These are phyloP conservation scores for Chaetomiaceae sp. DNA, from an alignment of 2,329 filamentous ascomycete genomes.

Conservation along the genomic window DNA sequence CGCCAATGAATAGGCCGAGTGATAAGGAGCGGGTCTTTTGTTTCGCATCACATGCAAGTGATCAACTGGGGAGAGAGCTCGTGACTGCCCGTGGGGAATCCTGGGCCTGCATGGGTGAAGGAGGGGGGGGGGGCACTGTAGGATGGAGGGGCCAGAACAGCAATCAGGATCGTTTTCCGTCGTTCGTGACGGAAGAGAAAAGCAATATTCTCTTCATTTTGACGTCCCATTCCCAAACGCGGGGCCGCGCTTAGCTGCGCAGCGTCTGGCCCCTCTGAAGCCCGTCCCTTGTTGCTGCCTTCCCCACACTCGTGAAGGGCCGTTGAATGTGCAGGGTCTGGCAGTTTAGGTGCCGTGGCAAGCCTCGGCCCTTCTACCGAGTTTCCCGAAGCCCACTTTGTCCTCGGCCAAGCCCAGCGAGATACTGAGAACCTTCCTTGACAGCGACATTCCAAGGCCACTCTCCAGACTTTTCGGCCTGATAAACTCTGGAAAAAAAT, in stretches of 20 bases:
- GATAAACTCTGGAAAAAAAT: neutral
- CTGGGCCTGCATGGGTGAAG: slow-evolving; percentile 1
- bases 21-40: neutral
- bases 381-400: slow-evolving; percentile 13
- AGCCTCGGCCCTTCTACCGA: slow-evolving; percentile 24
- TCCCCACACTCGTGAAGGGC: slow-evolving; percentile 6
- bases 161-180: neutral
- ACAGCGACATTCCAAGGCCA: neutral
- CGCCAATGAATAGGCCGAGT: neutral
- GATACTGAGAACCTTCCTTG: neutral
- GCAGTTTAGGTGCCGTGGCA: slow-evolving; percentile 15
- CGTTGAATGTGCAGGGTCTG: neutral
- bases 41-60: slow-evolving; percentile 19
- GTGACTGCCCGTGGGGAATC: slow-evolving; percentile 23
- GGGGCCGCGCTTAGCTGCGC: no score
- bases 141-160: neutral
- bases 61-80: slow-evolving; percentile 1
- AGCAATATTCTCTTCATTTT: no score
- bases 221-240: no score
- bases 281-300: neutral
- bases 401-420: slow-evolving; percentile 20
- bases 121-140: no score
- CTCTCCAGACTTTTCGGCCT: neutral
- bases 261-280: no score
- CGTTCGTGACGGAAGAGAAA: neutral